Conservation (phyloP, 225 moss, liverwort and hornwort genomes). For the Straminergon stramineum region DNA sequence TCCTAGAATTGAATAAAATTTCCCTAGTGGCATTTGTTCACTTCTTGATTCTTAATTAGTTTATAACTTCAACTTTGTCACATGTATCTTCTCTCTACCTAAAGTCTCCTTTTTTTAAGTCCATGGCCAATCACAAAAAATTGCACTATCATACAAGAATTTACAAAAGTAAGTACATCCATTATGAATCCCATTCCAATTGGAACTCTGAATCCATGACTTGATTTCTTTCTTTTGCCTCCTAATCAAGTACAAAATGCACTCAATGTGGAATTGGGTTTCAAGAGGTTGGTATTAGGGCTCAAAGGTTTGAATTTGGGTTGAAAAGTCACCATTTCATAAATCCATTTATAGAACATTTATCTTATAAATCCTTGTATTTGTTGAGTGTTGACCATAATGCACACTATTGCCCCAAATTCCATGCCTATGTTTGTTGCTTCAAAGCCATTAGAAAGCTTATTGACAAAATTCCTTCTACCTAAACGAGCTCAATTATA, state of each 20-base stretch:
- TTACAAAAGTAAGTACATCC: background rate
- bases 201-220: rapidly evolving
- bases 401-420: background rate
- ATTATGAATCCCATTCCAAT: too few species aligned
- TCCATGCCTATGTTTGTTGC: background rate
- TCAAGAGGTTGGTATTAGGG: background rate
- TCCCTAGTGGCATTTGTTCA: rapidly evolving
- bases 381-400: background rate
- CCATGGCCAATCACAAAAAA: background rate
- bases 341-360: background rate
- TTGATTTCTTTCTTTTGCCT: background rate
- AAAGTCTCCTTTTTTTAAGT: background rate
- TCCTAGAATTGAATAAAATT: background rate
- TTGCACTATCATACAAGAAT: background rate
- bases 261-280: background rate
- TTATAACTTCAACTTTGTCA: background rate
- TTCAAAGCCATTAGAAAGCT: background rate
- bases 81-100: rapidly evolving
- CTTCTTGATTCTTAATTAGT: rapidly evolving
- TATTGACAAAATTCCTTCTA: background rate
- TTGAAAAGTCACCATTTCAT: background rate
- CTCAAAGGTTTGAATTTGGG: background rate
- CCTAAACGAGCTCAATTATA: too few species aligned
- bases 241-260: too few species aligned
- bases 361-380: rapidly evolving